Percentiles rank a stretch among this genome's conserved stretches.
phyloP scores from a whole-genome alignment of 352 stramenopile species.

The Peronospora destructor region DNA sequence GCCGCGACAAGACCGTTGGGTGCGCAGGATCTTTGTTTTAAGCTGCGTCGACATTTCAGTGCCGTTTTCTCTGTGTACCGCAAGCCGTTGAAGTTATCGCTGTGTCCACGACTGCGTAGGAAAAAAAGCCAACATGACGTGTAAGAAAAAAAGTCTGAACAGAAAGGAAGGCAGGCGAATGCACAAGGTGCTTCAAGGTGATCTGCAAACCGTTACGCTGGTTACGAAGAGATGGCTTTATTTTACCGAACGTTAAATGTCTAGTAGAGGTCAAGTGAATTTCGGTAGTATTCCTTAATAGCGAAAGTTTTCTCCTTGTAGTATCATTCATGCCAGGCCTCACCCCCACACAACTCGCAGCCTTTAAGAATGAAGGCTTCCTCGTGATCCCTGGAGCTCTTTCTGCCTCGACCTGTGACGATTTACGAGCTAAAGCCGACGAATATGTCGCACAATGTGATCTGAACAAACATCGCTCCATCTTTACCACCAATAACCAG shows the following conservation, averaged over 20 bases:
- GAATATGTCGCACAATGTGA: slow-evolving; percentile 60
- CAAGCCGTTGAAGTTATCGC: slow-evolving; percentile 10
- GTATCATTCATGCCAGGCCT: slow-evolving; percentile 31
- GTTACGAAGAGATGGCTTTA: slow-evolving; percentile 12
- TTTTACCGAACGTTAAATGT: neutral
- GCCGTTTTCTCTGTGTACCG: too few relatives aligned
- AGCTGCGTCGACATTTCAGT: neutral
- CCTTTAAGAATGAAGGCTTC: slow-evolving; percentile 62
- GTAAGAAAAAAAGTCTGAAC: too few relatives aligned
- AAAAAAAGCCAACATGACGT: neutral
- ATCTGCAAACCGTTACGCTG: too few relatives aligned
- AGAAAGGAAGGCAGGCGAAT: too few relatives aligned
- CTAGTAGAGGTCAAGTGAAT: too few relatives aligned
- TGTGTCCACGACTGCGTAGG: neutral
- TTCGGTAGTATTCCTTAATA: too few relatives aligned
- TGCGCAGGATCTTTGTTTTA: neutral
- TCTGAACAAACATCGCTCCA: slow-evolving; percentile 55
- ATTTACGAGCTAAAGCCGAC: slow-evolving; percentile 38
- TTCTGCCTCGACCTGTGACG: slow-evolving; percentile 39
- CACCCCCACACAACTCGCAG: slow-evolving; percentile 48
- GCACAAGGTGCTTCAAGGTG: too few relatives aligned
- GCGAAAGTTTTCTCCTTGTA: neutral
- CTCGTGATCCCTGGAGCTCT: slow-evolving; percentile 49
- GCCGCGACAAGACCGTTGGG: slow-evolving; percentile 25
- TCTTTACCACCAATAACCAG: slow-evolving; percentile 82